phyloP scores from a whole-genome alignment of 2,329 filamentous ascomycete species.

The Macrophomina pseudophaseolina region DNA sequence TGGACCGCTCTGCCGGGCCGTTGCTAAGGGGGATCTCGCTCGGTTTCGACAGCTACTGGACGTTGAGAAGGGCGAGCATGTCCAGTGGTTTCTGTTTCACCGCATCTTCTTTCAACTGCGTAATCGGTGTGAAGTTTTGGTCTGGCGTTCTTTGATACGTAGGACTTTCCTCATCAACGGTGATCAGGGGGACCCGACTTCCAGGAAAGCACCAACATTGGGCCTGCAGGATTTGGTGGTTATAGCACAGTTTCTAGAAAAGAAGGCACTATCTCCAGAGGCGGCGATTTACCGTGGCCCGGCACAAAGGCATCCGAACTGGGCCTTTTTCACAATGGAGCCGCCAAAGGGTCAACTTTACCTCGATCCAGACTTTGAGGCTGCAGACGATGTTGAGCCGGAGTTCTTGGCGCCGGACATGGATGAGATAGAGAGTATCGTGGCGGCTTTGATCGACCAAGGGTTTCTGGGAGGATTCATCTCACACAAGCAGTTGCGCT shows the following conservation, averaged over 20 bases:
- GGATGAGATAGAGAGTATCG: slow-evolving; percentile 75
- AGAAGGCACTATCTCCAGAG: slow-evolving; percentile 46
- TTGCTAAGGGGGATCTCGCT: slow-evolving; percentile 75
- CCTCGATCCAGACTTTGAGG: slow-evolving; percentile 53
- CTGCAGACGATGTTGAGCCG: slow-evolving; percentile 36
- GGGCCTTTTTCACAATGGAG: slow-evolving; percentile 55
- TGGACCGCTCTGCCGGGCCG: slow-evolving; percentile 71
- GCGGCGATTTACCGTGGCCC: slow-evolving; percentile 36
- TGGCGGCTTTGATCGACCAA: slow-evolving; percentile 78
- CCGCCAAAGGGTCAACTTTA: slow-evolving; percentile 51
- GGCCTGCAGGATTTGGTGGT: slow-evolving; percentile 68
- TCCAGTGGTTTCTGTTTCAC: slow-evolving; percentile 73
- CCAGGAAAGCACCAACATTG: slow-evolving; percentile 73
- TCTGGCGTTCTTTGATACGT: slow-evolving; percentile 83
- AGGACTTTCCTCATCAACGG: slow-evolving; percentile 80
- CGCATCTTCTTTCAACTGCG: slow-evolving; percentile 77
- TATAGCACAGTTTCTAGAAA: slow-evolving; percentile 69
- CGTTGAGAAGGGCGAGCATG: slow-evolving; percentile 8
- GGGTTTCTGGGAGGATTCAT: slow-evolving; percentile 84
- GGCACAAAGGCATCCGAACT: slow-evolving; percentile 48
- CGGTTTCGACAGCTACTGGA: slow-evolving; percentile 71
- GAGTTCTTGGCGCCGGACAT: slow-evolving; percentile 51
- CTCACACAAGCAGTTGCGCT: slow-evolving; percentile 74
- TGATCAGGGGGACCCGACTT: slow-evolving; percentile 64
- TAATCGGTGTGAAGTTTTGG: slow-evolving; percentile 77